Conservation (phyloP, 371 early-diverging fungal species). For the Nematocida sp. region DNA sequence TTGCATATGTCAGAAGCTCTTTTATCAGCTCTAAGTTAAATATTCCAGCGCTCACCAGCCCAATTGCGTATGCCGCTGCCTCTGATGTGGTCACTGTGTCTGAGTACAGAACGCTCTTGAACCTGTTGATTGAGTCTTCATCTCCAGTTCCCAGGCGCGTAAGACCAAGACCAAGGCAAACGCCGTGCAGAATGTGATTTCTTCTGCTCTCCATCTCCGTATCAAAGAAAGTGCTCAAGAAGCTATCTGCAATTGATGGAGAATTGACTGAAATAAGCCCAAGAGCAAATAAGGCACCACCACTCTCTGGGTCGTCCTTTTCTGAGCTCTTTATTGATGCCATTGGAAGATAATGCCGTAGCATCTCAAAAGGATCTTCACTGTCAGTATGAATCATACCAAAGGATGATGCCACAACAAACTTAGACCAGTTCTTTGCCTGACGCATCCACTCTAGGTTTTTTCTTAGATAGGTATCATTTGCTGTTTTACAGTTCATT, state of each 20-base stretch:
- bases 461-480: constrained; percentile 90
- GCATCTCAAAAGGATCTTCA: constrained; percentile 55
- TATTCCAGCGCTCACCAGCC: constrained; percentile 84
- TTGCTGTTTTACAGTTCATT: constrained; percentile 93
- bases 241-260: constrained; percentile 42
- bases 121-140: constrained; percentile 71
- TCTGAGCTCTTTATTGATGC: constrained; percentile 71
- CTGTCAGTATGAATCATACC: constrained; percentile 87
- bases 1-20: constrained; percentile 46
- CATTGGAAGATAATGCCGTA: constrained; percentile 62
- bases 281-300: constrained; percentile 91
- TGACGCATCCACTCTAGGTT: constrained; percentile 92
- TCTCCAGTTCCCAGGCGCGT: constrained; percentile 73
- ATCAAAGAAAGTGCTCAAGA: constrained; percentile 50
- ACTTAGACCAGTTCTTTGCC: constrained; percentile 96
- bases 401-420: constrained; percentile 91
- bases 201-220: constrained; percentile 61
- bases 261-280: constrained; percentile 80
- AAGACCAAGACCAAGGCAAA: constrained; percentile 85
- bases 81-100: constrained; percentile 86
- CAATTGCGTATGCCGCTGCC: constrained; percentile 92
- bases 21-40: background rate
- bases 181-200: constrained; percentile 87
- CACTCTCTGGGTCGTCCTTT: constrained; percentile 74
- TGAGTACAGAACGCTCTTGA: constrained; percentile 72